Evolutionary conservation across 805 yeast genomes (phyloP).

Genomic region (Yarrowia deformans): DNA sequence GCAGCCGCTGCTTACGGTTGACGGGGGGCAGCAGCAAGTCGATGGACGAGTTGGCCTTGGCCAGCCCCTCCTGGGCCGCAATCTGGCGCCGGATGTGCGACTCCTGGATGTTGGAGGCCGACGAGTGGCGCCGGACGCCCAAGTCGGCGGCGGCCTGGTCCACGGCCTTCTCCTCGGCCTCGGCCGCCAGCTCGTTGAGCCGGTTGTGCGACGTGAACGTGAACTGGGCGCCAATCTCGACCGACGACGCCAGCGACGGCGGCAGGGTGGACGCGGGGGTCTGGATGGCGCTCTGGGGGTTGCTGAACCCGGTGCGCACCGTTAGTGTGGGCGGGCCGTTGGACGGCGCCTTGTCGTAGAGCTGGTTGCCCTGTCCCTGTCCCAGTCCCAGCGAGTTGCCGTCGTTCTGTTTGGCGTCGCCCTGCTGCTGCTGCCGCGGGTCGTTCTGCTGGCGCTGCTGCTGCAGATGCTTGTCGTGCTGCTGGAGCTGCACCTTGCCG

Average conservation of each 20-base stretch:
- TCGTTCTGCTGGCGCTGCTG: conserved; percentile 19
- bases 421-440: background rate
- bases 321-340: conserved; percentile 42
- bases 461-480: conserved; percentile 16
- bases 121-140: conserved; percentile 31
- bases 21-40: conserved; percentile 42
- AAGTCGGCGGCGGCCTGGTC: conserved; percentile 4
- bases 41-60: conserved; percentile 37
- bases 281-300: conserved; percentile 49
- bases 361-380: no score
- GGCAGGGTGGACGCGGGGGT: conserved; percentile 49
- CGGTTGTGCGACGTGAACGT: conserved; percentile 44
- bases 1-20: conserved; percentile 37
- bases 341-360: conserved; percentile 43
- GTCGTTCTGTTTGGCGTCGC: no score
- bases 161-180: background rate
- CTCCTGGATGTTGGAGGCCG: conserved; percentile 21
- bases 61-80: conserved; percentile 25
- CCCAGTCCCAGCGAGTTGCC: no score
- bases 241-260: conserved; percentile 43
- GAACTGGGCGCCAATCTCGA: conserved; percentile 49
- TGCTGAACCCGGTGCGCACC: conserved; percentile 44
- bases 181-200: conserved; percentile 22
- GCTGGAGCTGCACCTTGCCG: conserved; percentile 13
- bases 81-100: conserved; percentile 39